Conservation (phyloP, 1,284 basidiomycete species). For the Cryptococcus floricola region DNA sequence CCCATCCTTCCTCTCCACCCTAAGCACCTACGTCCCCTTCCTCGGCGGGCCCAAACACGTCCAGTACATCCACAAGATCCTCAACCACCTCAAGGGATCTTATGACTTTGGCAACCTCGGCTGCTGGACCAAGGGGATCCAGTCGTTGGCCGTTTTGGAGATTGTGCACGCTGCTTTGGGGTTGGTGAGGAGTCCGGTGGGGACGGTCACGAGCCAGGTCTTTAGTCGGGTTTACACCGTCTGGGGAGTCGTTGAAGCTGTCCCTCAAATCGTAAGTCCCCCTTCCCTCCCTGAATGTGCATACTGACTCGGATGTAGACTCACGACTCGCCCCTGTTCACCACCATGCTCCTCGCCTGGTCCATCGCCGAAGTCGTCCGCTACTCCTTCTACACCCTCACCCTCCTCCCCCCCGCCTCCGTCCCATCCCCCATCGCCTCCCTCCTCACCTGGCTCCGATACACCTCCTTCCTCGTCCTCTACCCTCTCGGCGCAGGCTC, state of each 20-base stretch:
- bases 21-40: constrained; percentile 29
- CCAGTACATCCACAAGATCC: constrained; percentile 43
- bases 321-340: constrained; percentile 63
- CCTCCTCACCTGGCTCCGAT: constrained; percentile 55
- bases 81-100: constrained; percentile 55
- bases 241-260: constrained; percentile 73
- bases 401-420: constrained; percentile 61
- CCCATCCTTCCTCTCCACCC: constrained; percentile 6
- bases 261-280: constrained; percentile 39
- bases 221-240: constrained; percentile 79
- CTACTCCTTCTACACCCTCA: constrained; percentile 81
- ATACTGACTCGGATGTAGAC: background rate
- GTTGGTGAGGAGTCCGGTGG: constrained; percentile 78
- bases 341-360: constrained; percentile 93
- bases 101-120: constrained; percentile 56
- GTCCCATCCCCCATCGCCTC: constrained; percentile 56
- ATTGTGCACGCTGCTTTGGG: constrained; percentile 75
- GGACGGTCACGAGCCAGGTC: constrained; percentile 81
- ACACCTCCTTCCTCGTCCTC: constrained; percentile 87
- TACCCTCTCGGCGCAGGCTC: constrained; percentile 89
- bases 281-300: background rate
- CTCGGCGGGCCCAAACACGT: constrained; percentile 10
- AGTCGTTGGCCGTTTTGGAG: constrained; percentile 76
- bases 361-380: constrained; percentile 85
- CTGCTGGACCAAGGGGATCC: constrained; percentile 64